Base-by-base conservation (phyloP, 441 rosid species). In the Euphorbia corollata region DNA sequence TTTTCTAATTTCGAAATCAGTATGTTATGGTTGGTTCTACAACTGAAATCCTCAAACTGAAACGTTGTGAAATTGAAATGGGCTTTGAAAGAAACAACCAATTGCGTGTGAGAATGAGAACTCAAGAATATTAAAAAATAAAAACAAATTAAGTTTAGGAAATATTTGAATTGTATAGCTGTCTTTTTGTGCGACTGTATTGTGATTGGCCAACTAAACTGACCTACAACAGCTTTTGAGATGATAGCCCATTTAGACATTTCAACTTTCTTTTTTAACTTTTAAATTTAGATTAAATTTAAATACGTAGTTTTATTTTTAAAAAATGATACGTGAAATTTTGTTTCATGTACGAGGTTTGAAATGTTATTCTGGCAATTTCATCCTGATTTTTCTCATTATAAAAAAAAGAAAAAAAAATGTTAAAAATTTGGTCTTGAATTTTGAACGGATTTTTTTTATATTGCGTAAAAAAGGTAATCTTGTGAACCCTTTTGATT, bases 401-500 rank as follows among this genome's bases (percentile, higher is more conserved):
- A n/a, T n/a, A n/a, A n/a, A n/a, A n/a, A n/a, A n/a, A n/a, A n/a
- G n/a, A n/a, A n/a, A n/a, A n/a, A n/a, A n/a, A n/a, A n/a, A n/a
- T n/a, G n/a, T n/a, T n/a, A n/a, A n/a, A n/a, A n/a, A n/a, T n/a
- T n/a, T n/a, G n/a, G n/a, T n/a, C n/a, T 27, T 27, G 32, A 27
- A 27, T 27, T 68, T 24, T 79, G 80, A 22, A 78, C 69, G 8
- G 24, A 79, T 60, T 70, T 85, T 54, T 69, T 38, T 48, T 24
- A 88, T 18, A 68, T 38, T 38, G 41, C n/a, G n/a, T n/a, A n/a
- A n/a, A n/a, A n/a, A n/a, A n/a, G n/a, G n/a, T n/a, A n/a, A n/a
- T n/a, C n/a, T n/a, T n/a, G n/a, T n/a, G n/a, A n/a, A n/a, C n/a
- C n/a, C n/a, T n/a, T n/a, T n/a, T n/a, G 32, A 27, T 27, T 27